Evolutionary conservation across 2,329 filamentous ascomycete genomes (phyloP).

Genomic region (Fusarium tupiense): DNA sequence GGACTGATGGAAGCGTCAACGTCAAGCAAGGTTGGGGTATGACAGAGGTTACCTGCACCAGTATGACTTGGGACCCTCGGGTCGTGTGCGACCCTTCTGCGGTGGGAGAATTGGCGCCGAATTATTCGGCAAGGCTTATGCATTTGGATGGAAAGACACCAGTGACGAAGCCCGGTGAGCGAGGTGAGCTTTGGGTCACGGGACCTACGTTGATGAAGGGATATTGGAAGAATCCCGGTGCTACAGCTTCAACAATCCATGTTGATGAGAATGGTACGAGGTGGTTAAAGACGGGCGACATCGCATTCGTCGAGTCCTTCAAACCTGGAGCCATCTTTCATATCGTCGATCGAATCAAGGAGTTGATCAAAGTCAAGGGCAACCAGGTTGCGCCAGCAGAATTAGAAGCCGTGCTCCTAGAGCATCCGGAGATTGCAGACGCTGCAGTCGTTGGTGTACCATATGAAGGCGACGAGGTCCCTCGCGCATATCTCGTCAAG

Average conservation of each 20-base stretch:
- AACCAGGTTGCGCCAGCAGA: slow-evolving; percentile 82
- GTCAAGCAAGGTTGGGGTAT: slow-evolving; percentile 83
- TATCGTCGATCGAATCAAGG: slow-evolving; percentile 78
- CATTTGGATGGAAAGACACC: slow-evolving; percentile 60
- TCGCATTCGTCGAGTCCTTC: slow-evolving; percentile 72
- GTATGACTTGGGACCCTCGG: slow-evolving; percentile 76
- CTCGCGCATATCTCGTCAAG: slow-evolving; percentile 69
- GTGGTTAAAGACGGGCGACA: slow-evolving; percentile 81
- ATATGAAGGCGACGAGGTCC: slow-evolving; percentile 62
- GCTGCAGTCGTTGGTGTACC: slow-evolving; percentile 68
- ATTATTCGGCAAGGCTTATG: slow-evolving; percentile 69
- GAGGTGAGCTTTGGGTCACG: slow-evolving; percentile 77
- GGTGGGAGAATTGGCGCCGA: slow-evolving; percentile 49
- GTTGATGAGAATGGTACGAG: slow-evolving; percentile 59
- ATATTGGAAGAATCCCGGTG: slow-evolving; percentile 78
- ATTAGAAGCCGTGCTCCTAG: slow-evolving; percentile 76
- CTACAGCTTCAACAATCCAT: slow-evolving; percentile 68
- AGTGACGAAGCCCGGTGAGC: slow-evolving; percentile 58
- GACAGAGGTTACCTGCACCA: slow-evolving; percentile 82
- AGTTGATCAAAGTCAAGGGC: slow-evolving; percentile 72
- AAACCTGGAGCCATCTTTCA: slow-evolving; percentile 58
- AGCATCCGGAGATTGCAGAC: slow-evolving; percentile 75
- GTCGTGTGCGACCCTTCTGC: neutral
- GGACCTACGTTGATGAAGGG: slow-evolving; percentile 78
- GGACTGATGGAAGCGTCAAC: slow-evolving; percentile 50